Base-by-base conservation (phyloP, 371 early-diverging fungal species). In the Actinomortierella ambigua region DNA sequence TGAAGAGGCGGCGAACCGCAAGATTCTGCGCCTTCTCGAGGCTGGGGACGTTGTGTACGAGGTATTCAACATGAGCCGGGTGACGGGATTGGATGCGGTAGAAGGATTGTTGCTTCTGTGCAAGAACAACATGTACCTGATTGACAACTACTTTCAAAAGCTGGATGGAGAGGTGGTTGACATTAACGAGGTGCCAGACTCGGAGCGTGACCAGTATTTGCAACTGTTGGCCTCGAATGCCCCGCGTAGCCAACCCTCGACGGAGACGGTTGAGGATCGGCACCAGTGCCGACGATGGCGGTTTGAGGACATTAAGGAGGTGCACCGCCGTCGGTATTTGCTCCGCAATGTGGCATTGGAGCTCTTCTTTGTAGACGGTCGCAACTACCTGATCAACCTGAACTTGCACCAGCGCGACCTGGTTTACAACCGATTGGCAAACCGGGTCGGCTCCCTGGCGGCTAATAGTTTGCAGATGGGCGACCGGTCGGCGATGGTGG, bases 161-260 rank as follows among this genome's bases (percentile, higher is more conserved):
- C 53, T 61, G 28, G 90, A 91, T 57, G 90, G 90, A 7, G 91
- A 93, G 65, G 85, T 91, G 0, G 90, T 90, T 11, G 92, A 91
- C 53, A 86, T 90, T 42, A 86, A 87, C 75, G 85, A 89, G 61
- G 90, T 90, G 2, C 86, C 89, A 1, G 79, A 77, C 42, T 61
- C 90, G 67, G 89, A 91, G 59, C 82, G 91, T 23, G 91, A 91
- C 61, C 83, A 87, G 58, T 86, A 87, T 49, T 54, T 87, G 41
- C 81, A 90, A 34, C 68, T 85, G 22, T 63, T 89, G 27, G 84
- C 87, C 1, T 78, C 81, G 47, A 85, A 88, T 43, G 81, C 85
- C 2, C 85, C 86, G 57, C 79, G 79, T 46, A 79, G 80, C 5
- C 82, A 82, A 28, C 79, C 82, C 3, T 61, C 65, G 0, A 60